Percentiles rank a stretch among this genome's conserved stretches.
Evolutionary conservation across 495 filamentous ascomycete species (phyloP).

Genomic region (Pseudoneurospora amorphoporcata): DNA sequence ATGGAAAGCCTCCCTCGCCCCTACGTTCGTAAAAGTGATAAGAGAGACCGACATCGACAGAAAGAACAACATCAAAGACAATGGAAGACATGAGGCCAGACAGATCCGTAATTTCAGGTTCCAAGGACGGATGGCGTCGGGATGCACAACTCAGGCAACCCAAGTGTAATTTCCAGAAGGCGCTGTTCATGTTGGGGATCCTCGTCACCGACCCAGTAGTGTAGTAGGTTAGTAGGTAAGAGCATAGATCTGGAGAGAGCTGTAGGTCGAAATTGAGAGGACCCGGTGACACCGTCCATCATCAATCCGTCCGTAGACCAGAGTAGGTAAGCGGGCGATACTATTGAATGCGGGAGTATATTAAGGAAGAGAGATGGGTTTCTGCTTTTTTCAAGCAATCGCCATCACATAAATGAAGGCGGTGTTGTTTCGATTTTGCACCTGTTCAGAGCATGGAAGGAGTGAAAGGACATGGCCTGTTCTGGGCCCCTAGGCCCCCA

Average conservation of each 20-base stretch:
- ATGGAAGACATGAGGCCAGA: constrained; percentile 2
- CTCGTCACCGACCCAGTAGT: background rate
- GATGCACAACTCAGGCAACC: background rate
- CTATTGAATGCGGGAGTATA: background rate
- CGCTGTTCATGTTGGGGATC: background rate
- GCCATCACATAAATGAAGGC: background rate
- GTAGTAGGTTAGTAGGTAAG: too few species aligned
- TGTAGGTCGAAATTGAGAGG: background rate
- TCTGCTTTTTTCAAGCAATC: background rate
- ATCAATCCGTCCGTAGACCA: background rate
- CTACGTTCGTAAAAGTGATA: background rate
- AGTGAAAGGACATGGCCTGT: background rate
- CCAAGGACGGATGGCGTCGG: background rate
- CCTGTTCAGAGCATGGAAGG: background rate
- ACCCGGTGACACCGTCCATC: background rate
- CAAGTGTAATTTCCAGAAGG: background rate
- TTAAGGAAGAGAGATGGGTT: background rate
- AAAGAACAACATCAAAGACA: background rate
- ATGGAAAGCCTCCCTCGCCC: background rate
- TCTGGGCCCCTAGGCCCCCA: background rate
- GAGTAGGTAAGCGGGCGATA: background rate
- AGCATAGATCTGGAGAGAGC: too few species aligned
- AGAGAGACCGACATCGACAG: background rate
- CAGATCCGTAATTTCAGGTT: constrained; percentile 10
- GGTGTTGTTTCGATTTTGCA: background rate